A percentile compares a stretch with the other conserved stretches of the same genome.
These are phyloP conservation scores for Orbilia quercus DNA, from an alignment of 2,329 filamentous ascomycete species.

Conservation along the genomic window DNA sequence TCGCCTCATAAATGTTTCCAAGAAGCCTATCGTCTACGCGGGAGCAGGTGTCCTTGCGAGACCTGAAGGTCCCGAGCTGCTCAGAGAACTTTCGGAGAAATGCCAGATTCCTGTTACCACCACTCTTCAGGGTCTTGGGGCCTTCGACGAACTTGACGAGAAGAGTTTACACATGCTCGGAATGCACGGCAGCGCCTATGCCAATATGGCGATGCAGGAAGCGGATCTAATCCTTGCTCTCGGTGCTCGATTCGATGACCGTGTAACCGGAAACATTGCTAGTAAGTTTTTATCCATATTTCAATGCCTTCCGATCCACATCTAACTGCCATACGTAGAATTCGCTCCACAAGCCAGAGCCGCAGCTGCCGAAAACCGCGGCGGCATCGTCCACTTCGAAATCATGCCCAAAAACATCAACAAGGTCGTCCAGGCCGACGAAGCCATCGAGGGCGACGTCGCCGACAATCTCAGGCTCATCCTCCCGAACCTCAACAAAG, in stretches of 20 bases:
- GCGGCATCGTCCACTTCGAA: conserved; percentile 97
- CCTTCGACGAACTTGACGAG: conserved; percentile 89
- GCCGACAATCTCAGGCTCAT: conserved; percentile 80
- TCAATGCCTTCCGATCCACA: background rate
- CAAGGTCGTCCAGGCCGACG: conserved; percentile 96
- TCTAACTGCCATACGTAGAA: conserved; percentile 62
- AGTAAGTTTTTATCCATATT: conserved; percentile 62
- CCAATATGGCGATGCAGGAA: conserved; percentile 98
- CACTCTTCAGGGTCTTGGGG: conserved; percentile 91
- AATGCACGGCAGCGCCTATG: conserved; percentile 97
- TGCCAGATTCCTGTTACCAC: conserved; percentile 93
- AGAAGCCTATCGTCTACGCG: conserved; percentile 95
- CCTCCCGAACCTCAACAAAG: conserved; percentile 74
- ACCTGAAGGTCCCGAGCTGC: conserved; percentile 79
- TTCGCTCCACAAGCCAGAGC: conserved; percentile 90
- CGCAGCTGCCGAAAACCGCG: conserved; percentile 83
- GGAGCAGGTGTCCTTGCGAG: conserved; percentile 87
- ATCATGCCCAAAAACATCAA: conserved; percentile 99
- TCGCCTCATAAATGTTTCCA: conserved; percentile 82
- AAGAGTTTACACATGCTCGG: conserved; percentile 98
- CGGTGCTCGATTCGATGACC: conserved; percentile 94
- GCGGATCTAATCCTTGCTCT: conserved; percentile 95
- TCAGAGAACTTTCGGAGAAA: conserved; percentile 91
- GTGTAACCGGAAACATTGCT: conserved; percentile 81
- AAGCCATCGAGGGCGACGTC: conserved; percentile 94